phyloP scores from a whole-genome alignment of 495 filamentous ascomycete genomes.

The Astrothelium macrocarpum region DNA sequence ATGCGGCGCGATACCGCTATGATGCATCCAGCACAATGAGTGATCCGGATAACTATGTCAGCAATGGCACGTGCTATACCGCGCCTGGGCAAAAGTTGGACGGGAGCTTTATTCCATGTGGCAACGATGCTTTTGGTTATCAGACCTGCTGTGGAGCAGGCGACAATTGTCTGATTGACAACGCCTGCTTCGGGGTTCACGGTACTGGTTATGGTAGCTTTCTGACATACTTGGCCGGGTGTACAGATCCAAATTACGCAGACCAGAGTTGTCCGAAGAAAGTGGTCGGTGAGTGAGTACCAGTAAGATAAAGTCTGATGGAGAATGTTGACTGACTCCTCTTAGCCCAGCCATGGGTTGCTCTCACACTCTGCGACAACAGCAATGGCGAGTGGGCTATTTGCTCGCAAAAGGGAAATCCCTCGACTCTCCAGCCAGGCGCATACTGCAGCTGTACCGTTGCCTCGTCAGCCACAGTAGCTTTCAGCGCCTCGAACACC shows the following conservation, averaged over 20 bases:
- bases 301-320: not conserved
- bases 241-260: slow-evolving; percentile 6
- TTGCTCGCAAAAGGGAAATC: slow-evolving; percentile 5
- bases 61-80: slow-evolving; percentile 6
- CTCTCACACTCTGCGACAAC: slow-evolving; percentile 3
- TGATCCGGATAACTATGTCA: slow-evolving; percentile 1
- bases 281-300: slow-evolving; percentile 1
- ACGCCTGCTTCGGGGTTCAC: not conserved
- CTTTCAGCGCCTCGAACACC: not conserved
- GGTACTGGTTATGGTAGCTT: slow-evolving; percentile 1
- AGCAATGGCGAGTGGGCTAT: slow-evolving; percentile 5
- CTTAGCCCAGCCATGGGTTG: slow-evolving; percentile 5
- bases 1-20: slow-evolving; percentile 1
- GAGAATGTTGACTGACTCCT: slow-evolving; percentile 1
- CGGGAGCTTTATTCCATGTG: slow-evolving; percentile 4
- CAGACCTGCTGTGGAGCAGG: slow-evolving; percentile 3
- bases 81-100: slow-evolving; percentile 4
- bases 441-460: slow-evolving; percentile 4
- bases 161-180: slow-evolving; percentile 3
- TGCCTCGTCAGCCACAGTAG: slow-evolving; percentile 3
- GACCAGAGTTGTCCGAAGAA: slow-evolving; percentile 3
- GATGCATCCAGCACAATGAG: slow-evolving; percentile 1
- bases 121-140: slow-evolving; percentile 4
- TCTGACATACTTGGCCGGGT: slow-evolving; percentile 5
- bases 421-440: slow-evolving; percentile 6